Evolutionary conservation across 257 asterid genomes (phyloP).

Genomic region (Primulina huaijiensis): DNA sequence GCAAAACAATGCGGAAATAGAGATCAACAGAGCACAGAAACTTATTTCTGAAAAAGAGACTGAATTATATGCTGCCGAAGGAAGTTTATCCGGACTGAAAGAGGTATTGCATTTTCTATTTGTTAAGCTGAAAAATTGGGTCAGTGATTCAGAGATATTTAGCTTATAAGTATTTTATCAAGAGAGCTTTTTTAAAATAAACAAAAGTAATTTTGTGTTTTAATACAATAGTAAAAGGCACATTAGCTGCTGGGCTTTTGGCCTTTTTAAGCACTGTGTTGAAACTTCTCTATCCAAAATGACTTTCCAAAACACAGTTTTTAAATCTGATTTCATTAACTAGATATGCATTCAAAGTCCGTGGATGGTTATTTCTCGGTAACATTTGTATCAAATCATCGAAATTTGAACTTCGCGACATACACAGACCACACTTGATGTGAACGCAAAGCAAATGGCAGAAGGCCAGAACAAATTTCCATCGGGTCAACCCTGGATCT

Average conservation of each 20-base stretch:
- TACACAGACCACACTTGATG: background rate
- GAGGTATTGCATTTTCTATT: conserved; percentile 51
- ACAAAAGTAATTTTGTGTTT: background rate
- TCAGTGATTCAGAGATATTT: background rate
- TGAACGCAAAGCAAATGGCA: background rate
- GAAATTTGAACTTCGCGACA: background rate
- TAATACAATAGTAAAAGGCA: too few species aligned
- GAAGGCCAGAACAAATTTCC: background rate
- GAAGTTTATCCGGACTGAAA: conserved; percentile 59
- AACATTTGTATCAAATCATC: background rate
- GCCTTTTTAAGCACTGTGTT: background rate
- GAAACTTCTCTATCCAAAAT: background rate
- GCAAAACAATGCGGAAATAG: conserved; percentile 70
- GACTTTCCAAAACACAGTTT: background rate
- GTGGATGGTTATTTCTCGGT: background rate
- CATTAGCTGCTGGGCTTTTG: background rate
- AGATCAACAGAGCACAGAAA: conserved; percentile 57
- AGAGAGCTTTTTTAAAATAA: background rate
- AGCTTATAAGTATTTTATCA: background rate
- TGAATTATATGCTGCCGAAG: conserved; percentile 68
- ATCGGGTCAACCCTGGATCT: background rate
- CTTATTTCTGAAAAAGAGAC: conserved; percentile 70
- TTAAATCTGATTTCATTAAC: too few species aligned
- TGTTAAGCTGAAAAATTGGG: background rate
- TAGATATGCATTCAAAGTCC: background rate